A percentile compares a stretch with the other conserved stretches of the same genome.
Conservation (phyloP, 164 flowering plant species). For the Annona cherimola region DNA sequence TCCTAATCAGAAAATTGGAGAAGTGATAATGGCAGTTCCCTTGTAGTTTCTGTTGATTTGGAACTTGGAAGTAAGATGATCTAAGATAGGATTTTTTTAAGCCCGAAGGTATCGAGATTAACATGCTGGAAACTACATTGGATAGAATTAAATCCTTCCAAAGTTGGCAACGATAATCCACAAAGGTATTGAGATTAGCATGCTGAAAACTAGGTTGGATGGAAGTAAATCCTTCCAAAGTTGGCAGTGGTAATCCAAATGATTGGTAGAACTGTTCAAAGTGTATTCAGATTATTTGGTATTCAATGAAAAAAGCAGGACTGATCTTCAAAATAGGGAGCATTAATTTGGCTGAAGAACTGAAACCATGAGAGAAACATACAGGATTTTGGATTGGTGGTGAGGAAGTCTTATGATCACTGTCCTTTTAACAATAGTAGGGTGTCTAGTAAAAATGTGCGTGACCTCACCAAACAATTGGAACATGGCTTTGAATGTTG, state of each 20-base stretch:
- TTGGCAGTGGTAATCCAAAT: neutral
- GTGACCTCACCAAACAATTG: neutral
- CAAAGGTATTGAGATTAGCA: neutral
- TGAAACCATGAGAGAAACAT: neutral
- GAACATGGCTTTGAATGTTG: neutral
- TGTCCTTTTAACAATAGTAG: neutral
- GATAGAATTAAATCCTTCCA: neutral
- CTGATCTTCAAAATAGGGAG: neutral
- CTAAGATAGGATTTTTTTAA: neutral
- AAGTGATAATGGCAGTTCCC: too few relatives aligned
- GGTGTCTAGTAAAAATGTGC: too few relatives aligned
- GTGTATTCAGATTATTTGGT: neutral
- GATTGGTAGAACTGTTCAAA: neutral
- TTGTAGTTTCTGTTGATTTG: too few relatives aligned
- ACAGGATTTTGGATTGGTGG: neutral
- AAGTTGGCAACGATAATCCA: neutral
- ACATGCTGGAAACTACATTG: neutral
- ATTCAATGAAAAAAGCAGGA: neutral
- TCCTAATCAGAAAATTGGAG: neutral
- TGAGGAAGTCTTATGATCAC: neutral
- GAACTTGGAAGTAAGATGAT: neutral
- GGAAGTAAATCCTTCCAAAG: neutral
- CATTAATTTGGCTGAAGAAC: neutral
- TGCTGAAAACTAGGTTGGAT: neutral
- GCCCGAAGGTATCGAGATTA: neutral